Base-by-base conservation (phyloP, 2,329 filamentous ascomycete species). In the Dothidotthia symphoricarpi region DNA sequence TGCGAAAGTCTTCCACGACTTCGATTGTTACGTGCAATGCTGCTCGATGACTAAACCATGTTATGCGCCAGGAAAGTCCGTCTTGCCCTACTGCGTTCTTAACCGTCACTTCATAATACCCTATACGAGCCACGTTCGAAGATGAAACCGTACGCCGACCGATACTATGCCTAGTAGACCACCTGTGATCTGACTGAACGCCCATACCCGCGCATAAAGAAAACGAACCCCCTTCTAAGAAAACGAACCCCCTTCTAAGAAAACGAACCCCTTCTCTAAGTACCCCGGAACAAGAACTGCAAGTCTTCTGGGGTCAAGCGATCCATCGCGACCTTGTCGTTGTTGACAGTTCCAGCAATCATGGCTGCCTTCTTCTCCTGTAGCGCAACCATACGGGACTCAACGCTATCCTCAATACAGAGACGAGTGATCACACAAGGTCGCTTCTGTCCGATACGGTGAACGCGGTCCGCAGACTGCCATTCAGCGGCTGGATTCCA, bases 401-500 rank as follows among this genome's bases (percentile, higher is more conserved):
- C 93, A 17, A 98, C 91, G 1, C 88, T 95, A 64, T 98, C 93
- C 64, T 98, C 91, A 46, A 98, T 96, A 62, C 89, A 94, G 9
- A 98, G 80, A 17, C 93, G 83, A 1, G 90, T 97, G 55, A 98
- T 95, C 24, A 88, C 88, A 64, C 93, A 97, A 17, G 91, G 91
- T 6, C 93, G 85, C 31, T 83, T 87, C 72, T 98, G 93, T 22
- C 93, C 93, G 53, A 97, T 98, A 39, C 93, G 89, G 69, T 97
- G 93, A 52, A 73, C 75, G 32, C 73, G 71, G 48, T 98, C 93
- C 3, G 93, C 93, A 45, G 86, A 93, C 69, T 98, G 93, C 93
- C 93, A 98, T 70, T 98, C 93, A 0, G 91, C 91, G n/a, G 90
- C 90, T n/a, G 93, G 93, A 55, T 97, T 97, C 93, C 93, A 98